Base-by-base conservation (phyloP, 306 rosid genomes). In the Dalbergia oliveri region DNA sequence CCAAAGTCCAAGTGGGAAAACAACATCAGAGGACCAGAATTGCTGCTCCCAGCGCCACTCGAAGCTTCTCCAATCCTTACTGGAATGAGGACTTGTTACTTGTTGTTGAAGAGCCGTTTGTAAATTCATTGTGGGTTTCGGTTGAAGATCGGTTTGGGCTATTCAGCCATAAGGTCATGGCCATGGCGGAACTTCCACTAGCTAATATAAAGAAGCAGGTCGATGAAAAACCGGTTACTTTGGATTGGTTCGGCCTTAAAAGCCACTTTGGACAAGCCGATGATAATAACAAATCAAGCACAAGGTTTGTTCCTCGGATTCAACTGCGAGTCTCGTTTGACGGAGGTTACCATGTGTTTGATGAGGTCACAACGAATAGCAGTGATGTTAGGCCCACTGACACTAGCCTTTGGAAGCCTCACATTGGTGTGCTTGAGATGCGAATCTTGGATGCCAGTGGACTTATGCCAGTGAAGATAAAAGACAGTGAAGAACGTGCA, bases 21-120 rank as follows among this genome's bases (percentile, higher is more conserved):
- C 63, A n/a, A 31, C 4, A 5, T 5, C 15, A 1, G 33, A 9
- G n/a, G 3, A 71, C 63, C 33, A 9, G 4, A n/a, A 10, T 33
- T 71, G 63, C 76, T 31, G 31, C 63, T 51, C 62, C 64, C 4
- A 33, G 76, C n/a, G 31, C 34, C 16, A 71, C 63, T 11, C 47
- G 76, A 71, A 71, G 76, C 64, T 71, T 71, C 76, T 53, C 76
- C 33, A 34, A n/a, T 33, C 76, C 76, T 33, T 53, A 15, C 34
- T 71, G 76, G 76, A 35, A 71, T 2, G 50, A 51, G 76, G 76
- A 71, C 11, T 34, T 51, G 45, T 9, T 51, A 18, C 34, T 71
- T 9, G 49, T 71, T 15, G 63, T 53, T 34, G 6, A 44, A 15
- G 76, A 71, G 18, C 49, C 63, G 1, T 71, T 71, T 53, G 49